These are phyloP conservation scores for Kockiozyma suomiensis DNA, from an alignment of 805 yeast species.

Conservation along the genomic window DNA sequence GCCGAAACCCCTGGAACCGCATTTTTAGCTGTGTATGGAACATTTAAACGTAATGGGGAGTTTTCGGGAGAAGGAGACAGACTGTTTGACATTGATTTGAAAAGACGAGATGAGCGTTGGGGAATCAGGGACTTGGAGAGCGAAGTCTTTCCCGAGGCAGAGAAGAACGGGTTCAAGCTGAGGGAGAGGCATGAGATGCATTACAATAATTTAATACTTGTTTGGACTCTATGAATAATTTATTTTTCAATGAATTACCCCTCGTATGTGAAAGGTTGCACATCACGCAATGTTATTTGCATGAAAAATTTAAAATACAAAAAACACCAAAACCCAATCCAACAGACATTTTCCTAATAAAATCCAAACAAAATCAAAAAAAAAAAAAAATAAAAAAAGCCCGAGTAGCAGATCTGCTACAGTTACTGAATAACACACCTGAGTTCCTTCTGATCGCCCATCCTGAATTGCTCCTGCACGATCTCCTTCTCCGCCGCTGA, in stretches of 20 bases:
- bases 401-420: no score
- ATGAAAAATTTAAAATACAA: neutral
- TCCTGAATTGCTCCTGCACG: slow-evolving; percentile 13
- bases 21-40: slow-evolving; percentile 29
- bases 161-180: slow-evolving; percentile 24
- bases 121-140: slow-evolving; percentile 31
- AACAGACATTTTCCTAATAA: neutral
- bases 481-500: slow-evolving; percentile 51
- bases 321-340: neutral
- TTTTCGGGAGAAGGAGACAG: slow-evolving; percentile 28
- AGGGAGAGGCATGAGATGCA: slow-evolving; percentile 10
- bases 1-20: slow-evolving; percentile 4
- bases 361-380: neutral
- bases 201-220: slow-evolving; percentile 24
- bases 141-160: slow-evolving; percentile 29
- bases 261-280: no score
- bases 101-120: slow-evolving; percentile 28
- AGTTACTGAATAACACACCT: slow-evolving; percentile 11
- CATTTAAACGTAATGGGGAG: slow-evolving; percentile 30
- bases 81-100: slow-evolving; percentile 23
- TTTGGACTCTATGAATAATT: slow-evolving; percentile 17
- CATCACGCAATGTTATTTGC: no score
- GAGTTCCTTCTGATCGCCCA: slow-evolving; percentile 10
- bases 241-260: no score
- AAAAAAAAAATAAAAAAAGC: neutral